Base-by-base conservation (phyloP, 306 rosid genomes). In the Astragalus glycyphyllos region DNA sequence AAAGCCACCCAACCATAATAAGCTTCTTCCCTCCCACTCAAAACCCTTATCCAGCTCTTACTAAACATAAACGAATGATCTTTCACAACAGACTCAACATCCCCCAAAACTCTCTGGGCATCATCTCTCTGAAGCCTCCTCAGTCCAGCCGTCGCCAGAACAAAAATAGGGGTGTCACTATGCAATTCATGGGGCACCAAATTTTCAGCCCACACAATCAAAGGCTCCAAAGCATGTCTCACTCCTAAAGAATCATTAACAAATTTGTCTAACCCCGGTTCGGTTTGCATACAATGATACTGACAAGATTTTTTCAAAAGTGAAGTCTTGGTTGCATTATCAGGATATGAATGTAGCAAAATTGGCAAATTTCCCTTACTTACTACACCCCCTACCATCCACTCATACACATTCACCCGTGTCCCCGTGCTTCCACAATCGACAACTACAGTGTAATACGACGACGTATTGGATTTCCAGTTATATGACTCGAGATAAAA, bases 381-480 rank as follows among this genome's bases (percentile, higher is more conserved):
- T 12, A 17, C 13, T 6, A 11, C 69, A 48, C 69, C 75, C 6
- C 29, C 48, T 38, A 48, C 51, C 48, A 65, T 80, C 96, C 92
- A 89, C 65, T 87, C 82, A 29, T 84, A 83, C 51, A 89, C 92
- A 62, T 87, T 85, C 37, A 89, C 88, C 4, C 92, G 70, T 5
- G 92, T 89, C 12, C 98, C 96, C 0, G 96, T 81, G 77, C 96
- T 87, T 76, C 96, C 98, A 80, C 95, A 92, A 68, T 92, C 96
- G 31, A 87, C 78, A 26, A 89, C 95, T 70, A 92, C 96, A 0
- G 89, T 83, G 75, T 83, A 92, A 80, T 83, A 88, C 34, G 85
- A 73, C 38, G 75, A 73, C 32, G 72, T 75, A 41, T 66, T 74
- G 42, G 53, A 58, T 66, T 80, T 50, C 70, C 40, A 16, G 1